Percentiles rank a stretch among this genome's conserved stretches.
Evolutionary conservation across 2,329 filamentous ascomycete genomes (phyloP).

Genomic region (Xylariaceae sp.): DNA sequence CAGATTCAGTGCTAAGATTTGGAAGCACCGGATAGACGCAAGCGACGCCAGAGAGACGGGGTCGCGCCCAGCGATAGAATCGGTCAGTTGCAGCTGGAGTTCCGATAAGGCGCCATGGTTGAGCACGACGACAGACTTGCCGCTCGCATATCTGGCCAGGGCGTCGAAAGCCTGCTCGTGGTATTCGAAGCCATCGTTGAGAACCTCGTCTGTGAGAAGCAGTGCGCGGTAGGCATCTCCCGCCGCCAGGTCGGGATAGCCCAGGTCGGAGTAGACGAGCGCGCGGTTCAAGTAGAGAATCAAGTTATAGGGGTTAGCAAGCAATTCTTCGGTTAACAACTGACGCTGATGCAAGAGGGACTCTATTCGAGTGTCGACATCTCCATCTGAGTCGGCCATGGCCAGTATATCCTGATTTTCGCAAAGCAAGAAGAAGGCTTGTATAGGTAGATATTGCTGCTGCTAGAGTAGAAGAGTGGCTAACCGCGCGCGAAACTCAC

Average conservation of each 20-base stretch:
- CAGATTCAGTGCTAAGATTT: slow-evolving; percentile 53
- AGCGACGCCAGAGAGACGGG: slow-evolving; percentile 41
- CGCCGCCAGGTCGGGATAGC: slow-evolving; percentile 83
- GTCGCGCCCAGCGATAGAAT: slow-evolving; percentile 33
- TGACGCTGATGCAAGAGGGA: slow-evolving; percentile 50
- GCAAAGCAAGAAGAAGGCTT: neutral
- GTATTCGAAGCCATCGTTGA: slow-evolving; percentile 76
- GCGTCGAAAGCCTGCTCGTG: slow-evolving; percentile 61
- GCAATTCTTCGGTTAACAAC: slow-evolving; percentile 51
- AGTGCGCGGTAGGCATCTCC: slow-evolving; percentile 88
- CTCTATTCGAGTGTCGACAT: slow-evolving; percentile 38
- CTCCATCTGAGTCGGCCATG: slow-evolving; percentile 27
- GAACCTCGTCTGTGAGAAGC: slow-evolving; percentile 75
- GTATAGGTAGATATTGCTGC: neutral
- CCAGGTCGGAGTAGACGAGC: slow-evolving; percentile 63
- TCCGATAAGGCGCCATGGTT: slow-evolving; percentile 38
- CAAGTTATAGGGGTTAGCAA: slow-evolving; percentile 52
- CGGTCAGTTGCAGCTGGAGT: slow-evolving; percentile 31
- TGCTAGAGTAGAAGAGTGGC: neutral
- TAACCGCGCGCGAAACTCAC: neutral
- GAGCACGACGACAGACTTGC: slow-evolving; percentile 42
- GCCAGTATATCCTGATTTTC: neutral
- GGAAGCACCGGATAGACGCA: slow-evolving; percentile 53
- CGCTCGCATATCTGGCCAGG: slow-evolving; percentile 38
- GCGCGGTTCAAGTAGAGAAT: slow-evolving; percentile 66